These are phyloP conservation scores for Gynandropsis gynandra DNA, from an alignment of 345 rosid genomes.

Conservation along the genomic window DNA sequence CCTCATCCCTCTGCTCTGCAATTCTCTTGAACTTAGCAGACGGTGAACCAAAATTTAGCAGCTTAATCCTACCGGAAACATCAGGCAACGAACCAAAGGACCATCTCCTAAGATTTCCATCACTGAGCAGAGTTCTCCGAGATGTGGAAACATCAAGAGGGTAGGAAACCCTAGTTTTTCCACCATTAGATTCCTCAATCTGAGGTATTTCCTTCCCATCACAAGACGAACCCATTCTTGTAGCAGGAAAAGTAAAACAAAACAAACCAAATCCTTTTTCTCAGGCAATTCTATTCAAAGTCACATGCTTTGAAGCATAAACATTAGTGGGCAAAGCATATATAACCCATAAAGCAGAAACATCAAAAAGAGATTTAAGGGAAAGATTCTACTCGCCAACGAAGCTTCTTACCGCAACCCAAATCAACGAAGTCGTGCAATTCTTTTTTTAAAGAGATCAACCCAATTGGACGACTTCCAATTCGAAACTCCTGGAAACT, in stretches of 20 bases:
- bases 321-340: conserved; percentile 27
- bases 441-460: conserved; percentile 10
- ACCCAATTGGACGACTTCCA: conserved; percentile 10
- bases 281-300: conserved; percentile 10
- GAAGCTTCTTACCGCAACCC: conserved; percentile 16
- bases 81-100: conserved; percentile 19
- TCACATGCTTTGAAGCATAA: conserved; percentile 13
- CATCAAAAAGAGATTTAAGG: conserved; percentile 17
- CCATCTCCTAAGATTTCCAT: conserved; percentile 28
- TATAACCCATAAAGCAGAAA: conserved; percentile 12
- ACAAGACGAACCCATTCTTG: conserved; percentile 38
- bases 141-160: conserved; percentile 44
- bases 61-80: conserved; percentile 32
- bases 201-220: conserved; percentile 34
- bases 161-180: conserved; percentile 19
- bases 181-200: conserved; percentile 39
- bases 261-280: conserved; percentile 14
- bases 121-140: conserved; percentile 33
- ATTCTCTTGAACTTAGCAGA: conserved; percentile 57
- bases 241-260: background rate
- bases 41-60: conserved; percentile 61
- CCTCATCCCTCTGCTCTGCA: conserved; percentile 54
- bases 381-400: conserved; percentile 13
- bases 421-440: conserved; percentile 10
- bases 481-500: conserved; percentile 12